Percentiles rank a stretch among this genome's conserved stretches.
phyloP scores from a whole-genome alignment of 2,329 filamentous ascomycete species.

The Calcarisporium arbuscula region DNA sequence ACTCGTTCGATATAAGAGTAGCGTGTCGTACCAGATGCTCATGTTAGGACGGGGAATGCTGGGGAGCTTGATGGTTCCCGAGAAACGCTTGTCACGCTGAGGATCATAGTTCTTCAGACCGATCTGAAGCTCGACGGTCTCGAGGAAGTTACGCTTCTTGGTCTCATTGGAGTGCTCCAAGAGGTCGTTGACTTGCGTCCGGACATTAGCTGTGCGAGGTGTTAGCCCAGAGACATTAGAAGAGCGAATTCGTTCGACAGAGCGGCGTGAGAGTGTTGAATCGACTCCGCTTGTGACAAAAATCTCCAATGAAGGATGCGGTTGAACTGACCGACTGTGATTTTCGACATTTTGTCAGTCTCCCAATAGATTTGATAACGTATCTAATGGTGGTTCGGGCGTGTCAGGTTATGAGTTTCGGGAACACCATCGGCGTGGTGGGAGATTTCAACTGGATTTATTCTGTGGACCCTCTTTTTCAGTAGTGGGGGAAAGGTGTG shows the following conservation, averaged over 20 bases:
- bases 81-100: slow-evolving; percentile 99
- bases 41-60: slow-evolving; percentile 86
- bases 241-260: background rate
- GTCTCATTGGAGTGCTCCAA: slow-evolving; percentile 90
- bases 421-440: too few relatives aligned
- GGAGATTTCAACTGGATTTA: slow-evolving; percentile 17
- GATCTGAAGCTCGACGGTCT: slow-evolving; percentile 88
- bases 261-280: background rate
- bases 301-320: background rate
- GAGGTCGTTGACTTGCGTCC: slow-evolving; percentile 86
- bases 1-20: slow-evolving; percentile 15
- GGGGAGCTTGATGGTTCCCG: slow-evolving; percentile 93
- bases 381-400: slow-evolving; percentile 65
- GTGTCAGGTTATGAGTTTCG: slow-evolving; percentile 12
- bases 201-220: slow-evolving; percentile 66
- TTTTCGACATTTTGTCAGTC: slow-evolving; percentile 85
- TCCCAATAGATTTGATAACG: slow-evolving; percentile 66
- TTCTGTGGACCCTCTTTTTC: slow-evolving; percentile 16
- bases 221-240: slow-evolving; percentile 31
- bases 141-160: slow-evolving; percentile 98
- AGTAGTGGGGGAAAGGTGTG: slow-evolving; percentile 18
- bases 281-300: background rate
- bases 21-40: slow-evolving; percentile 61
- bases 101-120: slow-evolving; percentile 99
- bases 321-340: slow-evolving; percentile 59